phyloP scores from a whole-genome alignment of 345 rosid genomes.

The Conringia planisiliqua region DNA sequence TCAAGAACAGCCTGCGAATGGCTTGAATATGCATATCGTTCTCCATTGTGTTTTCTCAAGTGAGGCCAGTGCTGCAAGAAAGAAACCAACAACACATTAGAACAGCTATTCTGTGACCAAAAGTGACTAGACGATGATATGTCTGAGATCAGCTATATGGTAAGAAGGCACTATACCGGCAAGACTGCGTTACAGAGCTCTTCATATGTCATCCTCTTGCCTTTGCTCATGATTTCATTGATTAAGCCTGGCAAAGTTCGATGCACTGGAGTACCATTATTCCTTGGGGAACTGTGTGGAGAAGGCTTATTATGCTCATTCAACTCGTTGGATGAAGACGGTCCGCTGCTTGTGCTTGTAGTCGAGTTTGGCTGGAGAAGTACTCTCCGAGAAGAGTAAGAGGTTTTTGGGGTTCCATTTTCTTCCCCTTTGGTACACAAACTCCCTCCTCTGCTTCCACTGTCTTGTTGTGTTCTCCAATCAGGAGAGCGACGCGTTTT shows the following conservation, averaged over 20 bases:
- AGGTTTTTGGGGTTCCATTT: conserved; percentile 35
- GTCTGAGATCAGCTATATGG: not conserved
- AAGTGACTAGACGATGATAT: not conserved
- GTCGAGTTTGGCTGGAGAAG: conserved; percentile 42
- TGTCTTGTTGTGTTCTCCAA: conserved; percentile 51
- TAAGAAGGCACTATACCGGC: conserved; percentile 58
- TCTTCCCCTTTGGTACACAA: conserved; percentile 46
- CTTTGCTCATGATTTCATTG: conserved; percentile 91
- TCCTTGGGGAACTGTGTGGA: conserved; percentile 58
- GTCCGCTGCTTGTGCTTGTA: conserved; percentile 71
- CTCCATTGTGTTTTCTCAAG: conserved; percentile 98
- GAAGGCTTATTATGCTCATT: conserved; percentile 60
- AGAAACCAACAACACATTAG: conserved; percentile 22
- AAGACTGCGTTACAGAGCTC: conserved; percentile 94
- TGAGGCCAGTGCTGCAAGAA: conserved; percentile 90
- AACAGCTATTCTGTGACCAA: not conserved
- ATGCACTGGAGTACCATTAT: conserved; percentile 47
- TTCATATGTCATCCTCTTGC: conserved; percentile 87
- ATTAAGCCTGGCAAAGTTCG: conserved; percentile 87
- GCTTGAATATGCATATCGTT: conserved; percentile 94
- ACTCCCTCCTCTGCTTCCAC: conserved; percentile 44
- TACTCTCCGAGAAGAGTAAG: conserved; percentile 32
- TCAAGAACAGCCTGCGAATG: conserved; percentile 99
- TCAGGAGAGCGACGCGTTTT: conserved; percentile 61
- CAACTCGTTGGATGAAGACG: conserved; percentile 69